These are phyloP conservation scores for Aspergillus heteromorphus DNA, from an alignment of 495 filamentous ascomycete genomes.

Conservation along the genomic window DNA sequence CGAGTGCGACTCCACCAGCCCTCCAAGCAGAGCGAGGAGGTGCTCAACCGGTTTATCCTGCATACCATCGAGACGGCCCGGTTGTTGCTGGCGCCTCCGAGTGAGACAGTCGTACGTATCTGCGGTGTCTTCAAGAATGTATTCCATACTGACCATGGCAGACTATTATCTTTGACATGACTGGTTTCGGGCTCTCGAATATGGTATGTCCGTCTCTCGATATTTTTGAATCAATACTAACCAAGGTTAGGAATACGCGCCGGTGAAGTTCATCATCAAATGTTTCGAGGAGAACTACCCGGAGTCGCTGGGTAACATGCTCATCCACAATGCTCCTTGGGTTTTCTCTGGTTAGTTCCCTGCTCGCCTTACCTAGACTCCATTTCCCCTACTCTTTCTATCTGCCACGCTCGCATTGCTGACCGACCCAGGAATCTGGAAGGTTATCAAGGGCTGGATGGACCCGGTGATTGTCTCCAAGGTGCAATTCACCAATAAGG, in stretches of 20 bases:
- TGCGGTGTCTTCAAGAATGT: neutral
- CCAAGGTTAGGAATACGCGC: constrained; percentile 71
- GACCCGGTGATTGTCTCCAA: constrained; percentile 93
- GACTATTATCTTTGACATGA: constrained; percentile 91
- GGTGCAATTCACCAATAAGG: constrained; percentile 82
- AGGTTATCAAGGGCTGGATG: constrained; percentile 87
- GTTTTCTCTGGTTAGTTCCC: constrained; percentile 67
- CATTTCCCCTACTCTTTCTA: neutral
- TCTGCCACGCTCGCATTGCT: no score
- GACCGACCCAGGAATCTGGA: constrained; percentile 71
- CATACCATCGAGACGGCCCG: constrained; percentile 88
- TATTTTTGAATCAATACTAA: neutral
- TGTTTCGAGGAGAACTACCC: constrained; percentile 98
- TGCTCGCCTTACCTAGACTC: neutral
- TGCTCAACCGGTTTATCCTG: constrained; percentile 80
- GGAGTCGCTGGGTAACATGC: constrained; percentile 75
- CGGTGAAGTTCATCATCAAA: constrained; percentile 95
- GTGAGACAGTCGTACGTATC: constrained; percentile 79
- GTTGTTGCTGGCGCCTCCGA: constrained; percentile 63
- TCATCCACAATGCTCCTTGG: constrained; percentile 95
- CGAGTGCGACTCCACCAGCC: constrained; percentile 72
- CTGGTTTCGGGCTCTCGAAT: constrained; percentile 82
- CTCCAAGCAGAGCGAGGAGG: constrained; percentile 79
- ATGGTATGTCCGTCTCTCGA: constrained; percentile 55
- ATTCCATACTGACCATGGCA: constrained; percentile 19